Evolutionary conservation across 257 asterid genomes (phyloP).

Genomic region (Solanum chilense): DNA sequence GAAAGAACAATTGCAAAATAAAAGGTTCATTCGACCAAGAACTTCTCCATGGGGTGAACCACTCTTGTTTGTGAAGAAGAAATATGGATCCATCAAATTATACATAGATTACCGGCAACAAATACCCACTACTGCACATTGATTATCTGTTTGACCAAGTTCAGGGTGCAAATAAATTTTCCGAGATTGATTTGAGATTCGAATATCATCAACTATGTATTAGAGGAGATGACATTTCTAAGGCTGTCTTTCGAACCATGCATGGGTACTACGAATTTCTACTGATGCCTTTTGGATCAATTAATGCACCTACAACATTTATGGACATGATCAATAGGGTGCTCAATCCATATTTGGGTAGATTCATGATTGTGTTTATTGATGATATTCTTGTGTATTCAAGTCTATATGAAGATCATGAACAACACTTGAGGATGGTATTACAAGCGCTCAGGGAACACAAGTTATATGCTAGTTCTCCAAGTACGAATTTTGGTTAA

Average conservation of each 20-base stretch:
- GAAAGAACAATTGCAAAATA: too few relatives aligned
- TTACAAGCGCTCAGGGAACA: background rate
- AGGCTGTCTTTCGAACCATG: background rate
- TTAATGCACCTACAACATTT: background rate
- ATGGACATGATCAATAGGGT: background rate
- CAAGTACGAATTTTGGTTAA: too few relatives aligned
- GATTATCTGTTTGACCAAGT: background rate
- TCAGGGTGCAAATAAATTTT: background rate
- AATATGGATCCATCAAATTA: background rate
- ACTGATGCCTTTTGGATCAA: background rate
- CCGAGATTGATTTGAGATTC: background rate
- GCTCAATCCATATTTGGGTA: too few relatives aligned
- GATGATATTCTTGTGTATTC: background rate
- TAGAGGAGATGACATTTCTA: background rate
- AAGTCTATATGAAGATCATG: too few relatives aligned
- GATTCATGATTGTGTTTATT: background rate
- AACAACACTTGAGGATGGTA: background rate
- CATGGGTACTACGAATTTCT: too few relatives aligned
- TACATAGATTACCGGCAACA: background rate
- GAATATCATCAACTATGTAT: background rate
- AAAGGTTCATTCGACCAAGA: too few relatives aligned
- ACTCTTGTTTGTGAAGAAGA: background rate
- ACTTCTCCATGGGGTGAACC: background rate
- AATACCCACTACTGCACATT: too few relatives aligned
- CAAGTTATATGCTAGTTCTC: background rate